Base-by-base conservation (phyloP, 768 basidiomycete species). In the Boletus sensibilis region DNA sequence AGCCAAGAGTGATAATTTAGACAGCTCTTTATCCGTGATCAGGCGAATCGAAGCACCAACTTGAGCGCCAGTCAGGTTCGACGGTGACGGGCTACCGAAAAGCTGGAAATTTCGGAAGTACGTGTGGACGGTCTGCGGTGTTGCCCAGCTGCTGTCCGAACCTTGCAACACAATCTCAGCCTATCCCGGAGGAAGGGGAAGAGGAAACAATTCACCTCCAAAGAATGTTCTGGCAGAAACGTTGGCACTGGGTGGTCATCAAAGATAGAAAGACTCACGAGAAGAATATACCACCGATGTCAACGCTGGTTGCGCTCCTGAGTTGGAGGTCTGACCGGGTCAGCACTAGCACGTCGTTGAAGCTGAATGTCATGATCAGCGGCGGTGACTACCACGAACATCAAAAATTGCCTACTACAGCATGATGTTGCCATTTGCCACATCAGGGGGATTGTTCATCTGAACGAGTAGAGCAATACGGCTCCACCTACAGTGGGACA, bases 31-130 rank as follows among this genome's bases (percentile, higher is more conserved):
- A 29, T 2, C 12, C 6, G 23, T 11, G 12, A 23, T 4, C 16
- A 29, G 18, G 44, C 25, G 44, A 29, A 43, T 27, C 5, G 68
- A 61, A 35, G 50, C 58, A 50, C 63, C 63, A 33, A 64, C 63
- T 29, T 23, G 5, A 5, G 29, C n/a, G 8, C 67, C 66, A 25
- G 68, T 71, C 48, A 71, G 61, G 50, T 70, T 83, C 4, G 85
- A 85, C 2, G 82, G 67, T 6, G 73, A 59, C 1, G 75, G 77
- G 56, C 82, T 77, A 21, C 80, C 87, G 78, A 81, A 90, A 35
- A 91, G 70, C 45, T 77, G 76, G 52, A 94, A 76, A 69, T 92
- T 88, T 59, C 88, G 84, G 76, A 82, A 94, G 69, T 88, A 93
- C 1, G 86, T 85, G 64, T 87, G 82, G 7, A 85, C 83, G 1